Percentiles rank a stretch among this genome's conserved stretches.
phyloP scores from a whole-genome alignment of 257 asterid genomes.

The Salvia miltiorrhiza region DNA sequence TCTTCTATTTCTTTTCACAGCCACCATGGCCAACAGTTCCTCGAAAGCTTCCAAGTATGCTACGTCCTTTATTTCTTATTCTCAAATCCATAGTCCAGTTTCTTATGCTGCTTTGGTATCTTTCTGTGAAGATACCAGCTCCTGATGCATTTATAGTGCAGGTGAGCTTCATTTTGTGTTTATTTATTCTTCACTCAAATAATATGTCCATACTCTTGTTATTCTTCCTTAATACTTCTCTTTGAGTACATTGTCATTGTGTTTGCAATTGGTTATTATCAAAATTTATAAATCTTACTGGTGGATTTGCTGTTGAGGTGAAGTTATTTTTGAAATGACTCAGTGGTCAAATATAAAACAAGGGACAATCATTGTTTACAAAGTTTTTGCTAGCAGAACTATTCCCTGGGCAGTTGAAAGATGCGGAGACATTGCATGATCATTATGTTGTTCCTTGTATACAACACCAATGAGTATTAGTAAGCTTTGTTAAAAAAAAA shows the following conservation, averaged over 20 bases:
- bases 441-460: not conserved
- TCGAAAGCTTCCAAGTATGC: constrained; percentile 57
- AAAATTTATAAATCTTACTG: not conserved
- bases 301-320: not conserved
- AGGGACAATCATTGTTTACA: not conserved
- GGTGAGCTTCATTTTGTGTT: constrained; percentile 46
- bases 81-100: constrained; percentile 80
- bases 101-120: constrained; percentile 86
- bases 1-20: constrained; percentile 38
- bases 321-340: not conserved
- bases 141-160: constrained; percentile 92
- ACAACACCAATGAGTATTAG: not conserved
- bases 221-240: constrained; percentile 4
- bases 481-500: constrained; percentile 10
- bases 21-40: constrained; percentile 73
- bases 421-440: constrained; percentile 1
- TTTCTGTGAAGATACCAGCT: constrained; percentile 75
- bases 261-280: not conserved
- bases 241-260: not conserved
- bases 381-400: not conserved
- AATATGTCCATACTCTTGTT: not conserved
- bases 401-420: constrained; percentile 4
- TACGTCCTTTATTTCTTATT: constrained; percentile 74
- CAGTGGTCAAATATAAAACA: not conserved
- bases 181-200: not conserved